Evolutionary conservation across 2,329 filamentous ascomycete genomes (phyloP), one percentile per base, ranked within the genome.

Genomic region (Alternaria solani): DNA sequence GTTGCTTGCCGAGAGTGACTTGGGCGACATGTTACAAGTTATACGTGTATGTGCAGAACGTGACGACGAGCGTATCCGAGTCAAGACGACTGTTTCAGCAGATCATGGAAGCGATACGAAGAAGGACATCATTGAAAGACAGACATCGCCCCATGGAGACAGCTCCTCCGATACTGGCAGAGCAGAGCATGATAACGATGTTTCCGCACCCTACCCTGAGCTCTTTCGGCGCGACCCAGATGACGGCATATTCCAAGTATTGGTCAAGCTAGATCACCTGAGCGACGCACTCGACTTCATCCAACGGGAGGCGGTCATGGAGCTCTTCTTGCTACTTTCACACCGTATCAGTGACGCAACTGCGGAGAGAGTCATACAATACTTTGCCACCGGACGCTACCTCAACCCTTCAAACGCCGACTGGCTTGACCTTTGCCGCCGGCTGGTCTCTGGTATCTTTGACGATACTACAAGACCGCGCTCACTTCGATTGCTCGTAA

Each of bases 401-500:
- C 91, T 91, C 68, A 90, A 89, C 44, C 91, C 91, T 2, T 91
- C 90, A 0, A 89, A 92, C 67, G 77, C 84, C 47, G 81, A 86
- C 36, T 93, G 90, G 91, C 84, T 90, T 62, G 79, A 84, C 2
- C 90, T 91, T 53, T 81, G 90, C 55, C 79, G 81, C 16, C 78
- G 87, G 26, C 83, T 93, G 1, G 75, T 92, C 16, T 81, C 85
- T 20, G 84, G 84, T 1, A 89, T 93, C 70, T 88, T 91, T 67
- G 84, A 85, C 42, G 87, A 91, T 68, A 83, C 82, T 32, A 80
- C 77, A 11, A 86, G 89, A 43, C 88, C 88, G 12, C 84, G 87
- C 2, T 79, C 85, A 53, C 86, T 91, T 52, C 86, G 91, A 26
- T 80, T 90, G 2, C 82, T 85, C 54, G 88, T 89, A 16, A 78